Base-by-base conservation (phyloP, 1,284 basidiomycete species). In the Microbotryum silenes-acaulis region DNA sequence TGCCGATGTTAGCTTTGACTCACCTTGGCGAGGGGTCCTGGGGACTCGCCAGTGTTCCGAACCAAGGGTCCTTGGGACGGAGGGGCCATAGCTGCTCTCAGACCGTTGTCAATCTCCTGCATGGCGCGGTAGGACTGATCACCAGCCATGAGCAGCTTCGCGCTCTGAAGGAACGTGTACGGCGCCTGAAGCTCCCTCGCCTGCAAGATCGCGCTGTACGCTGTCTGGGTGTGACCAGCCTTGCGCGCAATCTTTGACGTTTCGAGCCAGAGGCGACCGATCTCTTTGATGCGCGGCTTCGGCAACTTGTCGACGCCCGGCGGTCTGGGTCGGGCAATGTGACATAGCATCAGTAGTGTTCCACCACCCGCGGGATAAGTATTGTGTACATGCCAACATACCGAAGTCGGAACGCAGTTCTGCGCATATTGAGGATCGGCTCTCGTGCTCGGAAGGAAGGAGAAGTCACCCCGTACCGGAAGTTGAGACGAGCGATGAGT, bases 221-320 rank as follows among this genome's bases (percentile, higher is more conserved):
- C 92, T 0, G 94, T 97, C 77, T 98, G 96, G 78, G 85, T 86
- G 75, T 98, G 94, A 0, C 89, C 88, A 0, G 92, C 89, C 73
- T 96, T 97, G 55, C 96, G 81, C 16, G 96, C 94, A 63, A 93
- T 92, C 74, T 96, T 97, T 20, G 93, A 88, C 60, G 89, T 97
- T 21, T 84, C 81, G 18, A 98, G 82, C 96, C 96, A 99, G 1
- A 89, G 84, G 56, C 82, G 81, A 2, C 90, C 88, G 44, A 92
- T 83, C 68, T 88, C 85, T 42, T 42, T 42, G 5, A 42, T 42
- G 37, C 37, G 37, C 37, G 10, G 77, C 77, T 46, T 78, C 51
- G 25, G 56, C 54, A 16, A 50, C 49, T n/a, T 57, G 51, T 61
- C 60, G 31, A 52, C 23, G 44, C 59, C 21, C 59, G 29, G 66